Conservation (phyloP, 2,329 filamentous ascomycete species). For the Teratosphaeria destructans region DNA sequence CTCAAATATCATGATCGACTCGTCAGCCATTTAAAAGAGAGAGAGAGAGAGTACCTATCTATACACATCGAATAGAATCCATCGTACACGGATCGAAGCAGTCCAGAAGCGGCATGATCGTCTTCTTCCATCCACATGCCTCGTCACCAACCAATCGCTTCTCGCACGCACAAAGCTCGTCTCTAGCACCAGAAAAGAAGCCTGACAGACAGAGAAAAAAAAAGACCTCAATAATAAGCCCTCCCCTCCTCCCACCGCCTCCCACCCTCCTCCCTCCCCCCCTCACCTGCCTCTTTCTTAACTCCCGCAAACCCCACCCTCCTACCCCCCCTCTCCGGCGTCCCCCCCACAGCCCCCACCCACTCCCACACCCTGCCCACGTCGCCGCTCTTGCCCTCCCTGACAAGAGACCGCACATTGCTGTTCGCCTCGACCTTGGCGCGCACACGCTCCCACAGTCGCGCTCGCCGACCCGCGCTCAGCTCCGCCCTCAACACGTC, state of each 20-base stretch:
- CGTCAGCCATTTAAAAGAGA: no score
- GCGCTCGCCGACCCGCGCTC: constrained; percentile 61
- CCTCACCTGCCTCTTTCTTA: constrained; percentile 8
- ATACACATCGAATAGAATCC: no score
- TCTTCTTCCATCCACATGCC: no score
- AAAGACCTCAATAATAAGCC: constrained; percentile 32
- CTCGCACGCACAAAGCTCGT: no score
- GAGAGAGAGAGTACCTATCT: no score
- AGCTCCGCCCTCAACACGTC: constrained; percentile 80
- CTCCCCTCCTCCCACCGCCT: constrained; percentile 39
- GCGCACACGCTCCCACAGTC: constrained; percentile 74
- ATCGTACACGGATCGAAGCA: no score
- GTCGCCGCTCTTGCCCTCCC: constrained; percentile 44
- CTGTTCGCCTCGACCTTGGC: constrained; percentile 85
- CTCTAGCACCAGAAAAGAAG: background rate
- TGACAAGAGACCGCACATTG: constrained; percentile 74
- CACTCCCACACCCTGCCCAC: constrained; percentile 58
- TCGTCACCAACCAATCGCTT: no score
- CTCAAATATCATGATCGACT: no score
- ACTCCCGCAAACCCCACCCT: constrained; percentile 20
- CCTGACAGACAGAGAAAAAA: background rate
- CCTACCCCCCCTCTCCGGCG: constrained; percentile 16
- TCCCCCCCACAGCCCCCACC: constrained; percentile 45
- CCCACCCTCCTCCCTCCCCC: constrained; percentile 8
- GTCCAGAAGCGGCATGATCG: no score